Evolutionary conservation across 768 basidiomycete genomes (phyloP), one percentile per base, ranked within the genome.

Genomic region (Ramaria sp.): DNA sequence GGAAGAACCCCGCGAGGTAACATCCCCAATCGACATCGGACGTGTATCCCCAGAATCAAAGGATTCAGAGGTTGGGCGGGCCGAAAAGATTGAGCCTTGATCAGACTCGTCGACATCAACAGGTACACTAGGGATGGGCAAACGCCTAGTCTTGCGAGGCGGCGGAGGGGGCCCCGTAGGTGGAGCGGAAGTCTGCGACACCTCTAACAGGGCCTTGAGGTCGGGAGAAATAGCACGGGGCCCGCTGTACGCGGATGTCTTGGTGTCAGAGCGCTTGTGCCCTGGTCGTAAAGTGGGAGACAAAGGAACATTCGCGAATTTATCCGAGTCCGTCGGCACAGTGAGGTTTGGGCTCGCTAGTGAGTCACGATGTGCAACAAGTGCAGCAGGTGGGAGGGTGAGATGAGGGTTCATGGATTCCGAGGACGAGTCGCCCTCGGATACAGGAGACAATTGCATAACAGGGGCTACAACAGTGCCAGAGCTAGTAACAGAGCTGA

Each of bases 101-200:
- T 52, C 51, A 22, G 31, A 34, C 37, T 52, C 51, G 38, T 52
- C 51, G 7, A 52, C 51, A 39, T 52, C 51, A 24, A 52, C 37
- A 20, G 51, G 51, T n/a, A 52, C 51, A 24, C 51, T 52, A 1
- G 51, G 51, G 19, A 33, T 52, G 20, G 37, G 37, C 19, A 31
- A 20, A 19, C 51, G 51, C 19, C 37, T 34, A 1, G 13, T n/a
- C 51, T 52, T 52, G 34, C 51, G 51, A 37, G 51, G 51, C 20
- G 51, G 51, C 11, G 51, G 51, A 38, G 37, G 51, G 1, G 37
- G 51, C 1, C 51, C 51, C 1, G 51, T 15, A 22, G 37, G 37
- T n/a, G 27, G 24, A 49, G 48, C 11, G 11, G 27, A n/a, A 22
- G 17, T 33, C 15, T 49, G n/a, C 27, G 27, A 27, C 27, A 3